Percentiles rank a stretch among this genome's conserved stretches.
Conservation (phyloP, 2,329 filamentous ascomycete genomes). For the Colletotrichum coccodes region DNA sequence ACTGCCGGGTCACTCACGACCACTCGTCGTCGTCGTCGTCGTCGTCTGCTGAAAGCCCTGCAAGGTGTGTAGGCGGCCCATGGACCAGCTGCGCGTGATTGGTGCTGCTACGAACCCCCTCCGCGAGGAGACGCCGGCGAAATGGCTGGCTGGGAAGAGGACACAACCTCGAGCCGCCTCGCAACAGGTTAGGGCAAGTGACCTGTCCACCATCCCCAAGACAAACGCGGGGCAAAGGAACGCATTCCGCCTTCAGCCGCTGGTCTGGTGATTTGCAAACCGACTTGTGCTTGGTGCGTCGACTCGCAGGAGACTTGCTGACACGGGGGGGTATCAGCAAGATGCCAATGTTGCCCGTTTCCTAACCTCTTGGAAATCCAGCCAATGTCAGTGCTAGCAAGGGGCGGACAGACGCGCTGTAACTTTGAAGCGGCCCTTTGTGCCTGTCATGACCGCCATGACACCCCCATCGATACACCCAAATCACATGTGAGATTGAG, state of each 20-base stretch:
- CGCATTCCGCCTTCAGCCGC: background rate
- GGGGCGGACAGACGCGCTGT: background rate
- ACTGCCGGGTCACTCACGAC: background rate
- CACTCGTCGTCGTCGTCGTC: background rate
- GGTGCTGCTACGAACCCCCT: background rate
- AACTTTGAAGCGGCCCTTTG: background rate
- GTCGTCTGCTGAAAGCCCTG: constrained; percentile 6
- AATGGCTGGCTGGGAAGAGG: background rate
- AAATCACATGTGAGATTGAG: constrained; percentile 27
- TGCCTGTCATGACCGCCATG: background rate
- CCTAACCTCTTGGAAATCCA: background rate
- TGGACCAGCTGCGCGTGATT: background rate
- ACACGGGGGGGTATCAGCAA: constrained; percentile 23
- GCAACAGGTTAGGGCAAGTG: background rate
- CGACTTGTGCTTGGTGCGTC: constrained; percentile 5
- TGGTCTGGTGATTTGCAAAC: background rate
- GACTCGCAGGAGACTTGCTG: constrained; percentile 7
- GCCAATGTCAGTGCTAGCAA: constrained; percentile 10
- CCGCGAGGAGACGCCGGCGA: background rate
- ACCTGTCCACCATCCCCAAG: background rate
- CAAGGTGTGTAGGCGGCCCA: background rate
- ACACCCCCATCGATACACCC: background rate
- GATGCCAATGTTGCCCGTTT: background rate
- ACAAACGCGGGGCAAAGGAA: background rate
- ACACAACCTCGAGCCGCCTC: background rate